Evolutionary conservation across 2,329 filamentous ascomycete species (phyloP), one percentile per base, ranked within the genome.

Genomic region (Fusarium sp.): DNA sequence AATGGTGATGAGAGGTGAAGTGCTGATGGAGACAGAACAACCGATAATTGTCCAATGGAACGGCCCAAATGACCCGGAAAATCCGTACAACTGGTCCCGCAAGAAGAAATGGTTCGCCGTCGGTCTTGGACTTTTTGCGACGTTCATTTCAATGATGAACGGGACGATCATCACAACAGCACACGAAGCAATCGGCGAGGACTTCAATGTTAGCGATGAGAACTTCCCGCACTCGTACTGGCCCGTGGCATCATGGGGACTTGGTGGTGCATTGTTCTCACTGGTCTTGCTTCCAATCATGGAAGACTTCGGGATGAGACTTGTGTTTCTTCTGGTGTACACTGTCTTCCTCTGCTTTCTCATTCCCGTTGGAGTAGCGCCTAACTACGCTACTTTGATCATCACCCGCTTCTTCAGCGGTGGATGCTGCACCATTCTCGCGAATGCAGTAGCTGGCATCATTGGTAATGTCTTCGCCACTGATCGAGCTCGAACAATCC

Each of bases 161-260:
- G 70, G 70, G 1, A 66, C 69, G 33, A 72, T 72, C 39, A 72
- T 72, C 7, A 72, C 69, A 2, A 69, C 65, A 12, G 70, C 69
- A 0, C 70, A 72, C 0, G 56, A 69, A 41, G 60, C 65, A 3
- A 72, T 72, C 0, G 56, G 60, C 14, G 16, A 66, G 1, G 69
- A 61, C 16, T 72, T 72, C 4, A 61, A 52, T 2, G 27, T 72
- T 1, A 72, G 65, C 9, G 70, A 72, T 4, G 65, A 45, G 9
- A 44, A 45, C 5, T 72, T 72, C 0, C 65, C 70, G 4, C 64
- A 72, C 4, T 72, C 69, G 6, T 72, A 72, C 10, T 72, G 70
- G 70, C 70, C 70, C 0, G 70, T 72, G 6, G 19, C 69, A 4
- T 72, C 70, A 0, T 72, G 70, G 70, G 70, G 69, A 1, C 7